Percentiles rank a stretch among this genome's conserved stretches.
Conservation (phyloP, 2,329 filamentous ascomycete species). For the Colletotrichum sp. region DNA sequence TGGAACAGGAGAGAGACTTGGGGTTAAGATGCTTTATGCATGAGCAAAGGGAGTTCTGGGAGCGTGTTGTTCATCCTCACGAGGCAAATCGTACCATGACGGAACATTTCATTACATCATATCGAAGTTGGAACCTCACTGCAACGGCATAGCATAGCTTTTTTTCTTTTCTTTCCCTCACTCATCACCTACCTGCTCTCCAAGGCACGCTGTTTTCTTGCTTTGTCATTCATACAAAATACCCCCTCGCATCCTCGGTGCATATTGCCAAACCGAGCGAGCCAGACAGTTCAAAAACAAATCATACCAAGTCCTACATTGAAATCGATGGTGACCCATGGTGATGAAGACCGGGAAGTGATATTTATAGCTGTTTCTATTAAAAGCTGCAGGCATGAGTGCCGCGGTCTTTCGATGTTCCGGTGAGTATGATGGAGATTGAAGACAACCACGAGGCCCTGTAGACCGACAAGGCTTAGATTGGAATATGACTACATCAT, state of each 20-base stretch:
- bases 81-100: conserved; percentile 4
- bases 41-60: conserved; percentile 4
- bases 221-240: conserved; percentile 7
- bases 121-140: background rate
- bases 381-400: background rate
- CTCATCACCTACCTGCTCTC: background rate
- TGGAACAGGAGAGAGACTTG: background rate
- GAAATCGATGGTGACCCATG: background rate
- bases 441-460: background rate
- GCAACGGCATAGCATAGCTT: background rate
- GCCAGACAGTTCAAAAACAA: background rate
- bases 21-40: background rate
- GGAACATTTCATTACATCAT: conserved; percentile 2
- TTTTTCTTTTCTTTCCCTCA: background rate
- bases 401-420: background rate
- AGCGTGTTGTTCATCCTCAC: background rate
- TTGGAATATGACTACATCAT: background rate
- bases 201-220: background rate
- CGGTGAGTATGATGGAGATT: background rate
- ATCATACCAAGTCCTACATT: background rate
- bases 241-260: background rate
- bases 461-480: background rate
- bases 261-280: background rate
- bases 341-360: background rate
- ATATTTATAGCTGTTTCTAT: background rate